phyloP scores from a whole-genome alignment of 75 land plant genomes.

The Cryptomeria japonica region DNA sequence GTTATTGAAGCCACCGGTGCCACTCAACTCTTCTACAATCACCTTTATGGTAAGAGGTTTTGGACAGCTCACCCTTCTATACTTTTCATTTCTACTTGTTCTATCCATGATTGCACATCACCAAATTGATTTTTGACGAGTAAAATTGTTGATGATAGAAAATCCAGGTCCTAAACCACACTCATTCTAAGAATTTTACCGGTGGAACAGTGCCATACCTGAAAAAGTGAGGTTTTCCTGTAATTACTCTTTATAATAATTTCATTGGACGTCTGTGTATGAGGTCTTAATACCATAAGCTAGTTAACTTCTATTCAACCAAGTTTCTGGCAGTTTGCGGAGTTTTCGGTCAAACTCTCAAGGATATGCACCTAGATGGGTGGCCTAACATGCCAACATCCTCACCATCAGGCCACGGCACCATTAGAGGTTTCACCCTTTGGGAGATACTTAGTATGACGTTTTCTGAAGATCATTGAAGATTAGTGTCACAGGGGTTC shows the following conservation, averaged over 20 bases:
- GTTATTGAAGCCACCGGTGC: conserved; percentile 66
- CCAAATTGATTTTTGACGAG: not conserved
- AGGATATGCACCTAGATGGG: not conserved
- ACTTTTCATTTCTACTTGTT: not conserved
- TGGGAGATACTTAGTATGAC: no score
- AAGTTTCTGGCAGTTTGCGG: not conserved
- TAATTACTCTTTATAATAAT: not conserved
- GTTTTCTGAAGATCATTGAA: no score
- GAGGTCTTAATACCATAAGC: not conserved
- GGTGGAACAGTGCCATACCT: not conserved
- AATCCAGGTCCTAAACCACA: not conserved
- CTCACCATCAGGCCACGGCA: no score
- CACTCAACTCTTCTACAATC: conserved; percentile 73
- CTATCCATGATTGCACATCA: not conserved
- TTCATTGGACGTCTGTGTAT: not conserved
- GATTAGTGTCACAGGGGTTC: no score
- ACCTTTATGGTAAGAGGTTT: conserved; percentile 64
- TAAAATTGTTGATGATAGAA: not conserved
- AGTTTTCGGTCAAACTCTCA: not conserved
- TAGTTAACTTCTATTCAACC: not conserved
- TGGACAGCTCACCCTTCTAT: not conserved
- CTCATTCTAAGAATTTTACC: not conserved
- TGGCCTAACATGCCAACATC: no score
- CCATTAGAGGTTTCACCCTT: no score
- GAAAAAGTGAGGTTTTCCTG: not conserved